Evolutionary conservation across 1,139 yeast genomes (phyloP).

Genomic region (Sugiyamaella neomexicana): DNA sequence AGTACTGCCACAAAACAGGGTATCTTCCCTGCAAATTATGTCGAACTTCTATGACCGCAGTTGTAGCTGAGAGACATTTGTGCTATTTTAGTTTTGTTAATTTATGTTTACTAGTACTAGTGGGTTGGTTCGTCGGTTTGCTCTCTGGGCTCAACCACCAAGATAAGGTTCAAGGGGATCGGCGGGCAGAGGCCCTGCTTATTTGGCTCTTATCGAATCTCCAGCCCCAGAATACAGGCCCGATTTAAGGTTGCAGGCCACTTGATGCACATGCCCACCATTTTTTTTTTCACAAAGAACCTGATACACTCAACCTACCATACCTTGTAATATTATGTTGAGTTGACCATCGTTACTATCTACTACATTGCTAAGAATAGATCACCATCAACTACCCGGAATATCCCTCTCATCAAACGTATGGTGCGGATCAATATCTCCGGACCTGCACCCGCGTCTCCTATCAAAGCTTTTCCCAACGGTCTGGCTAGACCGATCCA

Average conservation of each 20-base stretch:
- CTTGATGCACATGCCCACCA: not conserved
- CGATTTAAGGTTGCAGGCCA: constrained; percentile 9
- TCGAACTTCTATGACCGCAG: constrained; percentile 62
- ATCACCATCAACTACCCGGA: not conserved
- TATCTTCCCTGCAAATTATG: constrained; percentile 96
- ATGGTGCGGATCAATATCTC: constrained; percentile 2
- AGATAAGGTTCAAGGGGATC: too few species aligned
- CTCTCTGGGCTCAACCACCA: constrained; percentile 1
- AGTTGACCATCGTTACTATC: too few species aligned
- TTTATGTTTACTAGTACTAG: not conserved
- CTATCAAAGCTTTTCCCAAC: not conserved
- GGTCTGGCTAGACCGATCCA: not conserved
- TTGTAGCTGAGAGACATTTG: not conserved
- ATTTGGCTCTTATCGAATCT: too few species aligned
- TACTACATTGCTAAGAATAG: constrained; percentile 1
- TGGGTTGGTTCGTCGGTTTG: too few species aligned
- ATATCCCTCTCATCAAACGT: not conserved
- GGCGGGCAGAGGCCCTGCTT: too few species aligned
- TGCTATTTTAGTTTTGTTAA: not conserved
- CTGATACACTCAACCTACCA: too few species aligned
- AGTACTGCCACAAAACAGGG: constrained; percentile 79
- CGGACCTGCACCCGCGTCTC: not conserved
- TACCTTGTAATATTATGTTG: too few species aligned
- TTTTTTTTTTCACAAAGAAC: too few species aligned
- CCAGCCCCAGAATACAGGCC: not conserved